Conservation (phyloP, 495 filamentous ascomycete genomes). For the Opeltia flavorubescens region DNA sequence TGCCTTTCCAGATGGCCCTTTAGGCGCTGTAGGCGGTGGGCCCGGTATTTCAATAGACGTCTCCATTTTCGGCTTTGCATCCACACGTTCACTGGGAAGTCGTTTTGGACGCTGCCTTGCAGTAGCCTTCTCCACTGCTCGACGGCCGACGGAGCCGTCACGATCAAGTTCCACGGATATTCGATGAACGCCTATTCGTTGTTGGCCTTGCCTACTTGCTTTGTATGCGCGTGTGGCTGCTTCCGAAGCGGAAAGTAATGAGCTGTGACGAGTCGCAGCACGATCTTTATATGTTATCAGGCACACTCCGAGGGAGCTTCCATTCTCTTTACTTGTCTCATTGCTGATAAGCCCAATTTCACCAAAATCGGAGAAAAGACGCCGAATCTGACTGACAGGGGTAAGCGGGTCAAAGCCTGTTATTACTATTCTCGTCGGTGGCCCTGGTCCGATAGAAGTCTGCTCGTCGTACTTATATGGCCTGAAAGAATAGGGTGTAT, state of each 20-base stretch:
- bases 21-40: conserved; percentile 70
- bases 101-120: conserved; percentile 46
- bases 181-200: conserved; percentile 55
- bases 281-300: conserved; percentile 78
- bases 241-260: conserved; percentile 48
- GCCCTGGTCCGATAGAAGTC: conserved; percentile 76
- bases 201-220: conserved; percentile 48
- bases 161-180: conserved; percentile 79
- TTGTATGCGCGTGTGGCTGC: conserved; percentile 59
- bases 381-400: conserved; percentile 60
- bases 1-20: conserved; percentile 65
- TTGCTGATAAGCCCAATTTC: conserved; percentile 81
- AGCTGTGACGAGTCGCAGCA: conserved; percentile 32
- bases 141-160: conserved; percentile 65
- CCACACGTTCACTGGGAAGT: conserved; percentile 15
- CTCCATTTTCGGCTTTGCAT: conserved; percentile 23
- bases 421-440: conserved; percentile 77
- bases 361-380: conserved; percentile 72
- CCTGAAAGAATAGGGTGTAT: conserved; percentile 62
- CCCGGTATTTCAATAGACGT: conserved; percentile 32
- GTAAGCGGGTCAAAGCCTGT: conserved; percentile 88
- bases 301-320: conserved; percentile 83
- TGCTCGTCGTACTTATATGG: conserved; percentile 64
- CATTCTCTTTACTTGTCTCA: conserved; percentile 81
- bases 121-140: conserved; percentile 54